Evolutionary conservation across 2,329 filamentous ascomycete genomes (phyloP), one percentile per base, ranked within the genome.

Genomic region (Pestalotiopsis sp.): DNA sequence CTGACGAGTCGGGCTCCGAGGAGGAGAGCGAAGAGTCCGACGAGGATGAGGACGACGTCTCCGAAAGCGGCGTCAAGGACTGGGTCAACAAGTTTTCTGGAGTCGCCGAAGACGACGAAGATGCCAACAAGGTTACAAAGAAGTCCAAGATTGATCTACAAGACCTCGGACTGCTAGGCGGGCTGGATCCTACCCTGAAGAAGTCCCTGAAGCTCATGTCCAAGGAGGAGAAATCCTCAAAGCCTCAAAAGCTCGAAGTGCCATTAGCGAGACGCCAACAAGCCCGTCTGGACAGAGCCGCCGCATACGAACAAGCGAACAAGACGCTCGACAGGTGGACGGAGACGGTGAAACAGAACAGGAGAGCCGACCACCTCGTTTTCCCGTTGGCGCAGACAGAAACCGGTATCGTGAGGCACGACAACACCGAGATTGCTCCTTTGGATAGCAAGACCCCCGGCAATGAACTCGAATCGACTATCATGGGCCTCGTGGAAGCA

Each of bases 341-440:
- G 39, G 95, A 98, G 70, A 98, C 96, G 0, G 94, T 99, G 76
- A 97, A 98, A 82, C 90, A 94, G 39, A 98, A 98, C 80, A 92
- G 96, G 69, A 89, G 94, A 74, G 95, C 95, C 1, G 96, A 98
- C 72, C 94, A 97, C 79, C 84, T 99, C 13, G 86, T 91, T 23
- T 99, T 99, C 76, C 96, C 96, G 4, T 86, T 98, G 0, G 87
- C 91, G 2, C 91, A 94, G 75, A 91, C 91, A 52, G 89, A 90
- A 69, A 89, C 86, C 25, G 86, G 85, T 66, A 79, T 83, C 67
- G 86, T 85, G 36, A 89, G 90, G 23, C 81, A 90, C 25, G 83
- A 87, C 73, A 89, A 85, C 69, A 89, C 86, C 25, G 89, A 91
- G 76, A 88, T 93, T 56, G 85, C 87, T 49, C 89, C 94, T 5